Percentiles rank a stretch among this genome's conserved stretches.
phyloP scores from a whole-genome alignment of 208 protist genomes.

The Trypanosoma caninum region DNA sequence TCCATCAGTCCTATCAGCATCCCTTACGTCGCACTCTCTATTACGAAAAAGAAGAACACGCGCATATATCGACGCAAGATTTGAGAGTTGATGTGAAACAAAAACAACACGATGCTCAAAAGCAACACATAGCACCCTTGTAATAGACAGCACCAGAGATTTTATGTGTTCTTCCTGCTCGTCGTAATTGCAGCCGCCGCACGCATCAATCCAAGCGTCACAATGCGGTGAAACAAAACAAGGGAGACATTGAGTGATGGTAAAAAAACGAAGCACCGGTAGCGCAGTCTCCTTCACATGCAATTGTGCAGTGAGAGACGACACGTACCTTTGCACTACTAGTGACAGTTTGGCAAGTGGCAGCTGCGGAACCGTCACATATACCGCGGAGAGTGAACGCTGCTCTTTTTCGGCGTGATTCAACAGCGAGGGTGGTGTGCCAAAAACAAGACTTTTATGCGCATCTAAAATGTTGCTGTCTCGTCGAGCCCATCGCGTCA shows the following conservation, averaged over 20 bases:
- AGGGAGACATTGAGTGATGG: conserved; percentile 24
- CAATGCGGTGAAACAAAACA: neutral
- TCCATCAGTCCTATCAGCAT: neutral
- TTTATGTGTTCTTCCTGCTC: neutral
- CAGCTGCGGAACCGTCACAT: neutral
- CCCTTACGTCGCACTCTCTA: neutral
- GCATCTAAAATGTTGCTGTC: neutral
- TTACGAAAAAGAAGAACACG: conserved; percentile 11
- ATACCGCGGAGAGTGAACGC: neutral
- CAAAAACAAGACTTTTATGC: conserved; percentile 1
- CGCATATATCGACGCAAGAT: conserved; percentile 23
- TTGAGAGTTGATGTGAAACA: conserved; percentile 20
- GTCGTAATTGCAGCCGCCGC: neutral
- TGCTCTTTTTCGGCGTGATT: neutral
- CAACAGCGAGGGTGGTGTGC: neutral
- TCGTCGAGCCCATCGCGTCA: conserved; percentile 4
- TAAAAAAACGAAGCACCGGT: conserved; percentile 26
- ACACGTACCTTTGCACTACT: neutral
- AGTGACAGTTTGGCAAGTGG: neutral
- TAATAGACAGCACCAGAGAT: conserved; percentile 17
- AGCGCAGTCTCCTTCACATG: conserved; percentile 1
- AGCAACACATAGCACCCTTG: neutral
- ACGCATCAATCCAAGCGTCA: neutral
- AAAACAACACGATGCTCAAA: conserved; percentile 4
- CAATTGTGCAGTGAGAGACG: neutral